Evolutionary conservation across 768 basidiomycete species (phyloP), one percentile per base, ranked within the genome.

Genomic region (Phaeotremella skinneri): DNA sequence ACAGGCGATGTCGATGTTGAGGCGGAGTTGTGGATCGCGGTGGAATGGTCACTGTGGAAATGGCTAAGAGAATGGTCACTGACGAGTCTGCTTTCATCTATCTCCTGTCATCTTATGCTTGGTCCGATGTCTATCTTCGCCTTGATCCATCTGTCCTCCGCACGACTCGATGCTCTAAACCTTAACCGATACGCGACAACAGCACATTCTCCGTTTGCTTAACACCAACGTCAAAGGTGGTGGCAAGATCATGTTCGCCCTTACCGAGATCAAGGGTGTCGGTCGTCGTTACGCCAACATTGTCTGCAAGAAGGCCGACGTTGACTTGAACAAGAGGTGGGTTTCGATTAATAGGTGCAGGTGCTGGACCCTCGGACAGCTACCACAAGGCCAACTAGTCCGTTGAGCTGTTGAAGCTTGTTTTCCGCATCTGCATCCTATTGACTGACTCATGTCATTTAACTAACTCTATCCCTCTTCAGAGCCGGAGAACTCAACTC

Each of bases 261-360:
- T 98, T 82, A 98, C 96, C 49, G 96, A 99, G 83, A 99, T 99
- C 84, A 98, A 98, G 84, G 96, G 96, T 85, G 96, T 99, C 61
- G 96, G 96, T 74, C 88, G 96, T 66, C 89, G 96, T 54, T 99
- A 98, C 81, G 87, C 96, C 76, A 98, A 98, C 82, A 81, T 98
- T 74, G 94, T 98, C 70, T 98, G 96, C 86, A 98, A 98, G 82
- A 99, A 99, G 83, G 96, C 96, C 62, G 96, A 98, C 81, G 91
- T 99, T 41, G 94, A 98, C 76, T 85, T 99, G 62, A 91, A 85
- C 83, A 99, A 99, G 82, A 90, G 96, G 96, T 98, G 74, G 61
- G 87, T 79, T 25, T 20, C 4, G n/a, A 26, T 3, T 50, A n/a
- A 45, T 23, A 11, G 9, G 21, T 13, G 21, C 43, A 45, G 21